A percentile compares a stretch with the other conserved stretches of the same genome.
Evolutionary conservation across 176 grass and related monocot species (phyloP).

Genomic region (Alopecurus myosuroides): DNA sequence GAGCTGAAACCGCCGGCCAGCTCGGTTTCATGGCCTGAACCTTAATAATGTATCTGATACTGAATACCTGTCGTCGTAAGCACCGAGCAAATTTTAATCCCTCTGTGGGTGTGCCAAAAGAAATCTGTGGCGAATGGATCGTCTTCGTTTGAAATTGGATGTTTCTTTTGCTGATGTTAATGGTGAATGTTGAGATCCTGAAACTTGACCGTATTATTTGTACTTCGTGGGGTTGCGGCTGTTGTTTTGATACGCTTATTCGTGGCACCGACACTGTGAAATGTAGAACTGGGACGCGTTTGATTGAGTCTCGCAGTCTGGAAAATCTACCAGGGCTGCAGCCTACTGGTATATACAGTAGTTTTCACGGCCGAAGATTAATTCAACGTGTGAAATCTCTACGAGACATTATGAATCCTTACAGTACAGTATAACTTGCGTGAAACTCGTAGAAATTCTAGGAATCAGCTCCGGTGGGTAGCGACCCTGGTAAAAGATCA

Average conservation of each 20-base stretch:
- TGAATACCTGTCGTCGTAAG: not conserved
- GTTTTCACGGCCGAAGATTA: too few species aligned
- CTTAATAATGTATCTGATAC: slow-evolving; percentile 28
- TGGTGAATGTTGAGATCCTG: not conserved
- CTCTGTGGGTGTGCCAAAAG: not conserved
- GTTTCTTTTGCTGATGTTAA: not conserved
- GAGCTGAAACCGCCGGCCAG: not conserved
- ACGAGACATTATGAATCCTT: too few species aligned
- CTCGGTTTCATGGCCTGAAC: slow-evolving; percentile 13
- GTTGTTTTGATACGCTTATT: not conserved
- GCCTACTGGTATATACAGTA: too few species aligned
- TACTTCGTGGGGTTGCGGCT: not conserved
- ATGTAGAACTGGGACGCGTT: not conserved
- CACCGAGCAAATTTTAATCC: not conserved
- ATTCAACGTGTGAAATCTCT: too few species aligned
- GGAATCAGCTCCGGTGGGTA: too few species aligned
- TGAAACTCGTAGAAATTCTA: too few species aligned
- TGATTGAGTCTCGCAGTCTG: not conserved
- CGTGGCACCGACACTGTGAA: not conserved
- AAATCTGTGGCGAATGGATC: not conserved
- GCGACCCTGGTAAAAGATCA: too few species aligned
- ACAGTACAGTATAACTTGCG: too few species aligned
- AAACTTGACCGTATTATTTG: not conserved
- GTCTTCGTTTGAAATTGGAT: not conserved
- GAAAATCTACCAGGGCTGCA: not conserved